Evolutionary conservation across 495 filamentous ascomycete species (phyloP).

Genomic region (Neurospora sp.): DNA sequence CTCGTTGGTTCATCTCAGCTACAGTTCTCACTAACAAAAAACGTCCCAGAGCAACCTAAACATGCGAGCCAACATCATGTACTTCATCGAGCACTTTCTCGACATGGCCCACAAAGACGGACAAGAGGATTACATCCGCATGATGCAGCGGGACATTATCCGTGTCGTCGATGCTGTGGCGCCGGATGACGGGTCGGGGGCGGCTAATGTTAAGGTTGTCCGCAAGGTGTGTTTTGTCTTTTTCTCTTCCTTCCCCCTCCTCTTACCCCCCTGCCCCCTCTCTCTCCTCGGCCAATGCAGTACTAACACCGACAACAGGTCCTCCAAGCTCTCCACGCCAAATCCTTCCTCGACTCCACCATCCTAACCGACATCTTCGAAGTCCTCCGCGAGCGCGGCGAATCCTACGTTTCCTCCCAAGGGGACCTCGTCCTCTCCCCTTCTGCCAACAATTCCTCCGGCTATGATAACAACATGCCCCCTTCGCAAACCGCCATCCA

Average conservation of each 20-base stretch:
- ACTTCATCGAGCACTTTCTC: slow-evolving; percentile 92
- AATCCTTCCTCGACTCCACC: slow-evolving; percentile 54
- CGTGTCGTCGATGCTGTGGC: slow-evolving; percentile 82
- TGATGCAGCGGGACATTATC: slow-evolving; percentile 91
- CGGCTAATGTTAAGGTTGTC: slow-evolving; percentile 89
- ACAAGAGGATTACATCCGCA: slow-evolving; percentile 67
- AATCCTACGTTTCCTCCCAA: slow-evolving; percentile 23
- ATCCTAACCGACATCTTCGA: slow-evolving; percentile 70
- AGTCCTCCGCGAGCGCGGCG: slow-evolving; percentile 65
- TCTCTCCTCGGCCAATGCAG: neutral
- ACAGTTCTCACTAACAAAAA: neutral
- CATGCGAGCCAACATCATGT: slow-evolving; percentile 96
- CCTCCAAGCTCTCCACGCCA: slow-evolving; percentile 55
- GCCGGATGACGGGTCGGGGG: slow-evolving; percentile 78
- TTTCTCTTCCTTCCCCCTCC: neutral
- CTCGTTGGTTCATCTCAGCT: neutral
- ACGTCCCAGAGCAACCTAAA: slow-evolving; percentile 75
- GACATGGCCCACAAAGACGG: slow-evolving; percentile 71
- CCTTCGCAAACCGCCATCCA: slow-evolving; percentile 13
- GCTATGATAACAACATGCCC: slow-evolving; percentile 23
- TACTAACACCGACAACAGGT: slow-evolving; percentile 34
- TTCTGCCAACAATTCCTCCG: slow-evolving; percentile 7
- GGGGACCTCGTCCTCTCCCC: slow-evolving; percentile 28
- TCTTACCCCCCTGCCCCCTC: no score
- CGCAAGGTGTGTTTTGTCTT: slow-evolving; percentile 46